Base-by-base conservation (phyloP, 345 rosid species). In the Gossypium anomalum region DNA sequence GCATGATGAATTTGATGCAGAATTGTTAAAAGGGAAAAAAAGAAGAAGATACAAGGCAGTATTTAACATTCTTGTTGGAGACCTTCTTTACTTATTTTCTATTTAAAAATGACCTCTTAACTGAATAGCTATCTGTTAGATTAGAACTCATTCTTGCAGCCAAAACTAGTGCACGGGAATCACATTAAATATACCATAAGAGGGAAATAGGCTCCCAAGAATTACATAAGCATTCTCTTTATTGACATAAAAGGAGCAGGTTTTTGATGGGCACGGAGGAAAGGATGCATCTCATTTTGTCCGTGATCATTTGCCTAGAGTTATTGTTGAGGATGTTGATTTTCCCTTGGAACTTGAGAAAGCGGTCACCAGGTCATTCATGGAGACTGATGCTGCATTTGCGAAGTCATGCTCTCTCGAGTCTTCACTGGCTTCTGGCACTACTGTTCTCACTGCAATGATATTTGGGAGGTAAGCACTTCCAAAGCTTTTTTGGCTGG, bases 251-350 rank as follows among this genome's bases (percentile, higher is more conserved):
- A 43, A 67, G 61, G 23, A 61, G 53, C 83, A 90, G 95, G 91
- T 92, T 27, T 94, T 94, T 76, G 93, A 89, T 84, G 98, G 98
- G 10, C 98, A 94, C 70, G 97, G 86, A 61, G 97, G 98, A 72
- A 79, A 90, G 78, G 87, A 82, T 72, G 97, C 97, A 0, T 86
- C 97, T 23, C 75, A 80, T 25, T 94, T 85, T 78, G 93, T 92
- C 51, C 85, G 93, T 41, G 92, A 90, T 81, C 86, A 92, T 71
- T 84, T 92, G 81, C 93, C 95, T 3, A 88, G 92, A 76, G 72
- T 92, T 75, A 88, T 94, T 62, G 91, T 89, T 59, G 86, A 90
- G 78, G 97, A 92, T 86, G 82, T 87, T 73, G 93, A 83, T 58
- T 92, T 92, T 78, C 95, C 95, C 9, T 49, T 84, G 70, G 86